Evolutionary conservation across 2,329 filamentous ascomycete genomes (phyloP).

Genomic region (Dendryphion nanum): DNA sequence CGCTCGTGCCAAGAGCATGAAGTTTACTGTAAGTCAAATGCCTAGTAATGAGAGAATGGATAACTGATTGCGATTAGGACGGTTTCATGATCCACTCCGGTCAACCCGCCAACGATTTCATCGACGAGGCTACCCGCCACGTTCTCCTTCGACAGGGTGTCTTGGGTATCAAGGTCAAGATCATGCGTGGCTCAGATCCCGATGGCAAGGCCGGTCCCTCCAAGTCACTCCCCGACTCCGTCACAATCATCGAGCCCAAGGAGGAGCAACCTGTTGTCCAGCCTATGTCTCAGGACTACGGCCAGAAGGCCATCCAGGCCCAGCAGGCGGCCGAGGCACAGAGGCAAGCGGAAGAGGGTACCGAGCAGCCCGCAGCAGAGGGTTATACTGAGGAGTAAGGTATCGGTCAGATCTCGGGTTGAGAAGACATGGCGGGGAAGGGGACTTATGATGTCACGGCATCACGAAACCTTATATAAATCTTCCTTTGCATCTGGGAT

Average conservation of each 20-base stretch:
- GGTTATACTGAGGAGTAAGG: constrained; percentile 32
- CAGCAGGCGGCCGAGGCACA: constrained; percentile 65
- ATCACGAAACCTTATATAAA: constrained; percentile 12
- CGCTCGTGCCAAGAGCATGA: constrained; percentile 99
- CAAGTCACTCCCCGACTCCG: constrained; percentile 96
- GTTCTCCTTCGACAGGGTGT: constrained; percentile 99
- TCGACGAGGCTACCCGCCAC: constrained; percentile 97
- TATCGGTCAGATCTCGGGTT: constrained; percentile 1
- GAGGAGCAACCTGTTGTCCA: constrained; percentile 95
- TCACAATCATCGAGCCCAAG: constrained; percentile 99
- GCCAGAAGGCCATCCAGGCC: constrained; percentile 77
- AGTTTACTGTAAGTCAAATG: constrained; percentile 79
- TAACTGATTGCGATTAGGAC: constrained; percentile 53
- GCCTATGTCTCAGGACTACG: constrained; percentile 98
- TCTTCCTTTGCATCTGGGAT: constrained; percentile 23
- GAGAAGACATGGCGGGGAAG: constrained; percentile 1
- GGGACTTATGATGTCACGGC: constrained; percentile 7
- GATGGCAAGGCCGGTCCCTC: constrained; percentile 98
- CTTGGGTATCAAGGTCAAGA: constrained; percentile 99
- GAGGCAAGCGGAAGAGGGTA: constrained; percentile 57
- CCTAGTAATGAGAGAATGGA: background rate
- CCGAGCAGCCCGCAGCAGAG: constrained; percentile 35
- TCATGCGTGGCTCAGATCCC: constrained; percentile 99
- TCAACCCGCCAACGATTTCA: constrained; percentile 99
- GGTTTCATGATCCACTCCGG: constrained; percentile 99